Evolutionary conservation across 495 filamentous ascomycete genomes (phyloP).

Genomic region (Aspergillus conjunctus): DNA sequence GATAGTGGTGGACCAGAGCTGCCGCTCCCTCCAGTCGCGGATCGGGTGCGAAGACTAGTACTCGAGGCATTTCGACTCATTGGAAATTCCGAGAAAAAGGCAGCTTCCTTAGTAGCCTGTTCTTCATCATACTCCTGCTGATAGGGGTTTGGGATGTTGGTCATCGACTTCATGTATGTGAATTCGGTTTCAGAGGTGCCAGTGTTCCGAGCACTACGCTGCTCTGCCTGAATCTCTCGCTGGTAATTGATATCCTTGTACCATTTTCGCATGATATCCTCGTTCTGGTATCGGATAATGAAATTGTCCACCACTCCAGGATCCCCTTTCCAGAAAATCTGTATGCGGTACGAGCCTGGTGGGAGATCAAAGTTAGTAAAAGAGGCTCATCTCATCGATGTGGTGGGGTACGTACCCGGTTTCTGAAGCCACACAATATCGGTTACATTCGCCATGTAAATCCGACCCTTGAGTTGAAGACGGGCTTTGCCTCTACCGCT

Average conservation of each 20-base stretch:
- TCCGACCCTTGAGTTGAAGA: constrained; percentile 91
- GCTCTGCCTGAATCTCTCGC: constrained; percentile 45
- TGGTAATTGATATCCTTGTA: constrained; percentile 59
- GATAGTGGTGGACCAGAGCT: constrained; percentile 46
- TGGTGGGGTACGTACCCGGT: constrained; percentile 63
- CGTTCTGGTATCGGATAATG: constrained; percentile 85
- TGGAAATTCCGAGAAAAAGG: constrained; percentile 51
- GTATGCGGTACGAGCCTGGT: constrained; percentile 84
- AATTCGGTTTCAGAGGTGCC: constrained; percentile 74
- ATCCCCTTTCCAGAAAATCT: constrained; percentile 99
- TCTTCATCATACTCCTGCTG: constrained; percentile 78
- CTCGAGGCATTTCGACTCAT: constrained; percentile 80
- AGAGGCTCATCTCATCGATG: not conserved
- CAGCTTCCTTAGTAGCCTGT: constrained; percentile 53
- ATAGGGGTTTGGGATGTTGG: constrained; percentile 75
- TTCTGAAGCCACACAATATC: constrained; percentile 82
- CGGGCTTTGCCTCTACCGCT: constrained; percentile 75
- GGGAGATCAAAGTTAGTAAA: constrained; percentile 11
- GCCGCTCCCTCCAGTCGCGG: constrained; percentile 73
- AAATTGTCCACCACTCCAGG: constrained; percentile 96
- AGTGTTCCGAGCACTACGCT: constrained; percentile 52
- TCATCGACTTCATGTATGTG: constrained; percentile 70
- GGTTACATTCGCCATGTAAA: constrained; percentile 99
- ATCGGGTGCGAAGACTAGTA: constrained; percentile 76
- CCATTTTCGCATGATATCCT: constrained; percentile 93